Evolutionary conservation across 1,284 basidiomycete genomes (phyloP).

Genomic region (Hemileia vastatrix): DNA sequence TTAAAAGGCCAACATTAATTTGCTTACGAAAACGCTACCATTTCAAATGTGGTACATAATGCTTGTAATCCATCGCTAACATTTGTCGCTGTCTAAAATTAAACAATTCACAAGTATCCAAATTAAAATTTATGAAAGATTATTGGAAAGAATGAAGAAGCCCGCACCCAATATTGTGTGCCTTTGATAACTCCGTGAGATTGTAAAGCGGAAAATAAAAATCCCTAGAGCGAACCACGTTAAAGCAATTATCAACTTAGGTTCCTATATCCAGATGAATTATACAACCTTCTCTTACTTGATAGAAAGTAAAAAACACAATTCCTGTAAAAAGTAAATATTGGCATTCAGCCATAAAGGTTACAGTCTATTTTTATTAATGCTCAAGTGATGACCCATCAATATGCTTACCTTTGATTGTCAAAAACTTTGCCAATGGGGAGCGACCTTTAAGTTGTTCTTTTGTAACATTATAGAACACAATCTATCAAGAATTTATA

Average conservation of each 20-base stretch:
- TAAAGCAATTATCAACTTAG: neutral
- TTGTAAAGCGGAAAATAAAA: conserved; percentile 14
- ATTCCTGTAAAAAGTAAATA: conserved; percentile 49
- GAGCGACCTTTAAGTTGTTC: conserved; percentile 62
- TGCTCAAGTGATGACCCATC: too few relatives aligned
- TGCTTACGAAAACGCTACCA: conserved; percentile 16
- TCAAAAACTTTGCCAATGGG: conserved; percentile 69
- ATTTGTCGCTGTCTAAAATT: conserved; percentile 10
- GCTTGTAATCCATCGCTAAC: conserved; percentile 19
- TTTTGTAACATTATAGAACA: conserved; percentile 66
- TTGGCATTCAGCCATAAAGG: neutral
- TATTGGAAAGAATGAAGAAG: too few relatives aligned
- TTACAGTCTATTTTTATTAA: too few relatives aligned
- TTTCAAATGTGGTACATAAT: conserved; percentile 18
- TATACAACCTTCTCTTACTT: too few relatives aligned
- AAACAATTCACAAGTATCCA: neutral
- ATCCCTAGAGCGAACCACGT: neutral
- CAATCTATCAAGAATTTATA: conserved; percentile 8
- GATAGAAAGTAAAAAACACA: conserved; percentile 56
- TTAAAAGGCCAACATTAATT: neutral
- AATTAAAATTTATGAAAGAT: neutral
- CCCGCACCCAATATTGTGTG: conserved; percentile 12
- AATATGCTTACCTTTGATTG: conserved; percentile 19
- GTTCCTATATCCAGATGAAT: too few relatives aligned
- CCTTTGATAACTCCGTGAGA: conserved; percentile 15